phyloP scores from a whole-genome alignment of 148 eudicot genomes.

The Mesembryanthemum crystallinum region DNA sequence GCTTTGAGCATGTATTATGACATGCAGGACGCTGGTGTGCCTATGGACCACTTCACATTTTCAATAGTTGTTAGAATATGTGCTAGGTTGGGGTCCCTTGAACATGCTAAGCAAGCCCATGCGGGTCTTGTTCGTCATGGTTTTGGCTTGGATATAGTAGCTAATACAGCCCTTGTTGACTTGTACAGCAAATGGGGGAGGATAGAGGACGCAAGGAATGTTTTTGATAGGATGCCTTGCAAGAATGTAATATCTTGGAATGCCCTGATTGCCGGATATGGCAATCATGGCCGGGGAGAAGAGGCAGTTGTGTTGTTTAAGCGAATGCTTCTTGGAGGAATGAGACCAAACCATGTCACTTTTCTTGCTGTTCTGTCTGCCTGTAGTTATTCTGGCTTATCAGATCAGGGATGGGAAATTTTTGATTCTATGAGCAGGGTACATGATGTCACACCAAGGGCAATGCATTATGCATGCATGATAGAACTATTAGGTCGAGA shows the following conservation, averaged over 20 bases:
- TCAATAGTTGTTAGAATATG: constrained; percentile 73
- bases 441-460: constrained; percentile 61
- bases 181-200: constrained; percentile 95
- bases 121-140: constrained; percentile 80
- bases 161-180: constrained; percentile 77
- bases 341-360: constrained; percentile 75
- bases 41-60: constrained; percentile 80
- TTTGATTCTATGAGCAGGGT: constrained; percentile 63
- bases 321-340: constrained; percentile 55
- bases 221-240: constrained; percentile 63
- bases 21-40: constrained; percentile 77
- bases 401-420: constrained; percentile 64
- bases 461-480: constrained; percentile 95
- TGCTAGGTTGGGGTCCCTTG: constrained; percentile 71
- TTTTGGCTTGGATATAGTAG: constrained; percentile 68
- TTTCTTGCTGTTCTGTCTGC: constrained; percentile 86
- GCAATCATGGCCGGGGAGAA: constrained; percentile 72
- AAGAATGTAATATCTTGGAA: constrained; percentile 82
- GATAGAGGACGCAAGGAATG: constrained; percentile 72
- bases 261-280: constrained; percentile 82
- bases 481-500: constrained; percentile 78
- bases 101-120: constrained; percentile 87
- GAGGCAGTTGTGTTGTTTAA: constrained; percentile 73
- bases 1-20: constrained; percentile 70
- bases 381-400: constrained; percentile 77